Base-by-base conservation (phyloP, 2,329 filamentous ascomycete genomes). In the Microsporum ferrugineum region DNA sequence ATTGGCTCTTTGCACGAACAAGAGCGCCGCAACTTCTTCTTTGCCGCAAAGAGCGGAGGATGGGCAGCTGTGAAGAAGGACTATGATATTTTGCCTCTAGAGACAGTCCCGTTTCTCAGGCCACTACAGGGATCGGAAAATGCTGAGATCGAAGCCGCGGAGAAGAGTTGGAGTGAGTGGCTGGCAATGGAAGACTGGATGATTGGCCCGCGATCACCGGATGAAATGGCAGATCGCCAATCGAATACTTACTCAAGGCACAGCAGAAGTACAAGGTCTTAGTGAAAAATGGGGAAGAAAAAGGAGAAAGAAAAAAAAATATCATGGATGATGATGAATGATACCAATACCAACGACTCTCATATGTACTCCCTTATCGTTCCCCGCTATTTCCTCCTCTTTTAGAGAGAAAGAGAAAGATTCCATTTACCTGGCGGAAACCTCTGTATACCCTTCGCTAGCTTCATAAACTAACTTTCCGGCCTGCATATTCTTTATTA, bases 131-230 rank as follows among this genome's bases (percentile, higher is more conserved):
- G 85, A 60, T 85, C 88, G 0, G 83, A 84, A 5, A 85, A 92
- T 69, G 82, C 84, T 27, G 94, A 97, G 76, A 89, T 97, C 64
- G 83, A 88, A 64, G 82, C 79, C 12, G 91, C 91, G 0, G 92
- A 97, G 76, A 82, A 83, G 64, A 85, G 82, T 63, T 99, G 94
- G 94, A 95, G 90, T 71, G 87, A 92, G 69, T 97, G 92, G 92
- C 77, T 96, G 36, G 89, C 89, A 10, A 95, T 96, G 89, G 90
- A 96, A 73, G 92, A 96, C 73, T 97, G 92, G 92, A 95, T 96
- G 91, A 78, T 96, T n/a, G 91, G 91, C 1, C 88, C 89, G 1
- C 79, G 89, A 63, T 86, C 87, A 36, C 88, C 87, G 5, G 78
- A 79, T 64, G 66, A 66, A 4, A 67, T 76, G 27, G 68, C 69